These are phyloP conservation scores for Chlorella sp. DNA, from an alignment of 139 green algal genomes.

Conservation along the genomic window DNA sequence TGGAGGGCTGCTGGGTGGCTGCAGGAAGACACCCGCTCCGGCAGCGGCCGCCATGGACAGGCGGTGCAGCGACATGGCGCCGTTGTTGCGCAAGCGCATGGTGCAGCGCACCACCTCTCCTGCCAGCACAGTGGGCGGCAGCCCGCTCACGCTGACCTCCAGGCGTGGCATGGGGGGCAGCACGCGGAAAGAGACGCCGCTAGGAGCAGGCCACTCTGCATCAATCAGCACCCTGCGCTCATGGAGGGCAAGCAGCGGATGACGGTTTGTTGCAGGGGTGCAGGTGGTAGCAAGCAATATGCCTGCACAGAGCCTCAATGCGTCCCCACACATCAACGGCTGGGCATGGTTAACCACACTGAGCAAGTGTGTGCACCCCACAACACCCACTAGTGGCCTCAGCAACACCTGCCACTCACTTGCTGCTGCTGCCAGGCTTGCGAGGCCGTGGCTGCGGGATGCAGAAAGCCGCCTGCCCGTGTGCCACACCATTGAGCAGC, in stretches of 20 bases:
- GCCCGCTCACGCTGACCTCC: conserved; percentile 48
- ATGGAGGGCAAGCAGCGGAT: background rate
- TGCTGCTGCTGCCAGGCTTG: conserved; percentile 33
- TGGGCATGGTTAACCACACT: too few species aligned
- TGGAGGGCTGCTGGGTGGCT: background rate
- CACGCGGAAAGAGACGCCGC: conserved; percentile 66
- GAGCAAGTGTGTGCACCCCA: too few species aligned
- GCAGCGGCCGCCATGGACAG: conserved; percentile 22
- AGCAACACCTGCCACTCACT: background rate
- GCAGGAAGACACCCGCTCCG: background rate
- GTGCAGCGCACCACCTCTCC: conserved; percentile 48
- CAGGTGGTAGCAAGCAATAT: background rate
- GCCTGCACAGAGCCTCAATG: too few species aligned
- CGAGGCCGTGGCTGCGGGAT: conserved; percentile 44
- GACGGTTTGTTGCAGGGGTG: background rate
- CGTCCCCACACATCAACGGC: too few species aligned
- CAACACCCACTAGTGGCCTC: too few species aligned
- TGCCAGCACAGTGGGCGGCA: conserved; percentile 45
- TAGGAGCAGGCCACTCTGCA: conserved; percentile 30
- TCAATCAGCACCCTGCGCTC: conserved; percentile 6
- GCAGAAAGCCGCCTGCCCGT: conserved; percentile 61
- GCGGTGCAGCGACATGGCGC: conserved; percentile 43
- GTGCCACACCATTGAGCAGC: conserved; percentile 65
- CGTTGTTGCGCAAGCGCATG: conserved; percentile 54
- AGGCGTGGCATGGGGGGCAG: conserved; percentile 71